These are phyloP conservation scores for Canna indica DNA, from an alignment of 176 grass and related monocot genomes.

Conservation along the genomic window DNA sequence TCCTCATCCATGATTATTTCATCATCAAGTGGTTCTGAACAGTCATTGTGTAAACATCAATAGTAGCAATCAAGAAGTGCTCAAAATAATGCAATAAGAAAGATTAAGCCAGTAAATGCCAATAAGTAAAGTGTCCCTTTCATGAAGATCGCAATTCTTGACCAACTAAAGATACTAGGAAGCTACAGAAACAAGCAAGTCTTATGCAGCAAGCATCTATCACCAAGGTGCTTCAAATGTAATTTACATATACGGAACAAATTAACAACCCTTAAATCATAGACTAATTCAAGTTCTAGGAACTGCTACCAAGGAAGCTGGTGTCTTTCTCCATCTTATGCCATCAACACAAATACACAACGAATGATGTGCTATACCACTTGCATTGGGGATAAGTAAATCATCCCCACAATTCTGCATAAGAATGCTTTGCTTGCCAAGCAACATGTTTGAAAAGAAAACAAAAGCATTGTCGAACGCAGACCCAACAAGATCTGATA, in stretches of 20 bases:
- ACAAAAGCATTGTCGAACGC: background rate
- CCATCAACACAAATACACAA: background rate
- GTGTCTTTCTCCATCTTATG: too few relatives aligned
- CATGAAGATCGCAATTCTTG: background rate
- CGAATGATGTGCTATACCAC: background rate
- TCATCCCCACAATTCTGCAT: background rate
- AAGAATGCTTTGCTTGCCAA: background rate
- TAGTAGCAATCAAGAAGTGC: background rate
- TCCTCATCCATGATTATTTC: conserved; percentile 62
- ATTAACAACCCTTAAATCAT: background rate
- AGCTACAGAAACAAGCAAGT: background rate
- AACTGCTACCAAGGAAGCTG: background rate
- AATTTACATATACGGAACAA: background rate
- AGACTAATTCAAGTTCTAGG: background rate
- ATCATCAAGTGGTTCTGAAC: conserved; percentile 43
- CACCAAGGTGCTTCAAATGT: background rate
- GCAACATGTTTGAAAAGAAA: background rate
- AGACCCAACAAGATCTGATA: background rate
- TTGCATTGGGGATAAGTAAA: background rate
- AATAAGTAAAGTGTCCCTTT: background rate
- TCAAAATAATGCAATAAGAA: background rate
- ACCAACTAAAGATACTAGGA: background rate
- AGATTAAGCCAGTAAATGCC: background rate
- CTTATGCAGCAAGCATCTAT: background rate
- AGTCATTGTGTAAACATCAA: background rate